These are phyloP conservation scores for Vaccinium macrocarpon DNA, from an alignment of 148 eudicot species.

Conservation along the genomic window DNA sequence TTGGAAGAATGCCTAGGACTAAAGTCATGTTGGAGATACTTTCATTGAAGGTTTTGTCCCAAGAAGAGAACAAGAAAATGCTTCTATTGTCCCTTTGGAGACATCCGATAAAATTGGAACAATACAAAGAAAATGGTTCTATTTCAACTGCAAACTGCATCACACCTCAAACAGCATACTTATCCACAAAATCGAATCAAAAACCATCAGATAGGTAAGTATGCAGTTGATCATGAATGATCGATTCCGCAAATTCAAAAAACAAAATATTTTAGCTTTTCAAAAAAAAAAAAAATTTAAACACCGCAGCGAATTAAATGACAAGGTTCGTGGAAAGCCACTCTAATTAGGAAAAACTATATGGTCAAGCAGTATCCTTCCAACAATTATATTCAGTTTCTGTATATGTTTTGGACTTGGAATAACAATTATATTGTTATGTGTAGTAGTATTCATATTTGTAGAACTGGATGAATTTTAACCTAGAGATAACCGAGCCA, in stretches of 20 bases:
- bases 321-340: background rate
- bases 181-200: background rate
- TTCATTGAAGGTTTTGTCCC: background rate
- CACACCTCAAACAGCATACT: background rate
- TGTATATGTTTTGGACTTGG: no score
- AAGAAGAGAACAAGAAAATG: background rate
- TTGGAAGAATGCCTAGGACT: background rate
- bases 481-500: no score
- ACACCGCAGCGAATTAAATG: background rate
- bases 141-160: background rate
- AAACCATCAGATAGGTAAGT: background rate
- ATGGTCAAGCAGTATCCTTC: conserved; percentile 1
- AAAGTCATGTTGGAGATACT: no score
- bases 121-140: background rate
- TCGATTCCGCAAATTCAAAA: background rate
- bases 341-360: conserved; percentile 3
- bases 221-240: background rate
- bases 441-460: no score
- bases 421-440: no score
- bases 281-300: background rate
- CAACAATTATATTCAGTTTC: background rate
- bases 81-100: background rate
- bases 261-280: no score
- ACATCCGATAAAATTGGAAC: no score
- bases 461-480: background rate